Evolutionary conservation across 2,329 filamentous ascomycete species (phyloP), one percentile per base, ranked within the genome.

Genomic region (Aspergillus terreus): DNA sequence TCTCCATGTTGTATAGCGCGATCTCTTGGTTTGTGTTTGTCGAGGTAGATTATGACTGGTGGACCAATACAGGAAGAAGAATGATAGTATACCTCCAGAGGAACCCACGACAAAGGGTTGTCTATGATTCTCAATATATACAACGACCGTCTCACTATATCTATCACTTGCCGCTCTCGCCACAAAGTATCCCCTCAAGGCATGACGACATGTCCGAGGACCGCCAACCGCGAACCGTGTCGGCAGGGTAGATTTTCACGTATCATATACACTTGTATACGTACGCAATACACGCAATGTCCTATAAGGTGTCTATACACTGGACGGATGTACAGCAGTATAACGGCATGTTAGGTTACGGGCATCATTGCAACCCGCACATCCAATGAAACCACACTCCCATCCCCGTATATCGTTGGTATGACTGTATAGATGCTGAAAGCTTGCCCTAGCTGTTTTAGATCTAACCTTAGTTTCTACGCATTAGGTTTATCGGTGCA

Each of bases 161-260:
- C 33, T 36, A 36, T 17, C 6, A 36, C 33, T 36, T 14, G 2
- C 14, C 1, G 10, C 11, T 15, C 33, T 36, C n/a, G 12, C 33
- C 33, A 36, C 12, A 5, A 17, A 6, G 11, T 5, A 9, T 27
- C 33, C 12, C 33, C 33, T 36, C 12, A 36, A 14, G 15, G 10
- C 2, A n/a, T 6, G 2, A 6, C 5, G 12, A 1, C 14, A 36
- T 36, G 5, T 11, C 48, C 48, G 48, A 46, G 48, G 48, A 30
- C 23, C 43, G 32, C 14, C 6, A 50, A 33, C 48, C 48, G 48
- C 48, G 43, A 35, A 19, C 48, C 48, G 48, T 33, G 42, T 36
- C 33, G 33, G 33, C 7, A n/a, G 33, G 33, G 15, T 36, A 7
- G 5, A n/a, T 36, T 36, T 3, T 17, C 17, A 14, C 12, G 25